Evolutionary conservation across 306 rosid species (phyloP), one percentile per base, ranked within the genome.

Genomic region (Cicer cuneatum): DNA sequence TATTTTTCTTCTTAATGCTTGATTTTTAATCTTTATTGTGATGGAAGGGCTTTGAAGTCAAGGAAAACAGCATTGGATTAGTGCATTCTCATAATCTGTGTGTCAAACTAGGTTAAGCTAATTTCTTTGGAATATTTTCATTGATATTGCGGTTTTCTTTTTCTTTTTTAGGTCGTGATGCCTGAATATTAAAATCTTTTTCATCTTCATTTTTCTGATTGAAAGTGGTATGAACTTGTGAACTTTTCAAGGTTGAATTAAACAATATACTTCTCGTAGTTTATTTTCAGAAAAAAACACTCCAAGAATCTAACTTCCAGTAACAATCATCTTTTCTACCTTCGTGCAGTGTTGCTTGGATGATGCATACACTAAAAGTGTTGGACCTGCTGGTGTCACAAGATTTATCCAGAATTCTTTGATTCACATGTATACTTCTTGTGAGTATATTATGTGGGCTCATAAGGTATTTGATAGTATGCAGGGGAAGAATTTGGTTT

Each of bases 401-500:
- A 42, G 40, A 45, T 92, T 76, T 70, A 81, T 92, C 66, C 85
- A 69, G 53, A 86, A 88, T 75, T 86, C 91, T 35, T 80, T 91
- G 87, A 86, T 91, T 71, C 93, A 92, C 71, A 87, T 87, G 96
- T 92, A 89, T 66, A 87, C 87, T 66, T 74, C 93, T 41, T 86
- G 89, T 42, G 73, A 85, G 59, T 83, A 85, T 75, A 75, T 92
- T 24, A 0, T 9, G 10, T 77, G 69, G 81, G 96, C 97, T 65
- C 86, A 77, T 8, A 85, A 72, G 77, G 58, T 85, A 75, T 92
- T 92, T 46, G 89, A 88, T 52, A 82, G 65, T 65, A 80, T 88
- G 76, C 77, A 37, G 16, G 21, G 7, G 1, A 89, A 67, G 60
- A 92, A 86, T 79, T 72, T 73, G 80, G 93, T 92, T 74, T 86